phyloP scores from a whole-genome alignment of 257 asterid genomes.

The Jacaranda copaia region DNA sequence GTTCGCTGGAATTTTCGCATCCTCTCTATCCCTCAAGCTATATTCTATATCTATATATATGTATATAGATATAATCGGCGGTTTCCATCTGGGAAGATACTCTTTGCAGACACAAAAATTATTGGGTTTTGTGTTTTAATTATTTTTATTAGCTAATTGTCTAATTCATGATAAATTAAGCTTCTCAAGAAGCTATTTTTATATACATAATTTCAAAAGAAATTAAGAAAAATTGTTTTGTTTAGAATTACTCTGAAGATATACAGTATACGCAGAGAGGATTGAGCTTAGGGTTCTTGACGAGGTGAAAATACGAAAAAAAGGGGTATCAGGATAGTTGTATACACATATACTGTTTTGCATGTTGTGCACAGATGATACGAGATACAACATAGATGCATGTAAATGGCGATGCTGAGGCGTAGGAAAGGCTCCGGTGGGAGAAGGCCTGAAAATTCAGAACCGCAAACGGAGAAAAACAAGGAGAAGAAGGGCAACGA shows the following conservation, averaged over 20 bases:
- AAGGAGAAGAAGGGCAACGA: constrained; percentile 34
- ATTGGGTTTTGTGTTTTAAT: constrained; percentile 14
- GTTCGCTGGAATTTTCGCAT: constrained; percentile 8
- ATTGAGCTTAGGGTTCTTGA: constrained; percentile 11
- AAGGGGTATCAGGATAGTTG: not conserved
- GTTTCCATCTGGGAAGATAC: not conserved
- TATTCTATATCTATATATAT: not conserved
- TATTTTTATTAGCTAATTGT: not conserved
- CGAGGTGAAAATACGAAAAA: not conserved
- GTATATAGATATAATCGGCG: not conserved
- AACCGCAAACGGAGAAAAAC: constrained; percentile 32
- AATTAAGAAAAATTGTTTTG: not conserved
- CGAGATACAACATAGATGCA: not conserved
- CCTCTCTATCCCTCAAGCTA: not conserved
- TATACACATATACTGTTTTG: constrained; percentile 2
- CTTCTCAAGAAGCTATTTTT: not conserved
- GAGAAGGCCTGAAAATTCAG: constrained; percentile 37
- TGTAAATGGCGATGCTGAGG: constrained; percentile 39
- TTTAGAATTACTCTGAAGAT: too few species aligned
- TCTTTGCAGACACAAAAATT: not conserved
- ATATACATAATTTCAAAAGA: not conserved
- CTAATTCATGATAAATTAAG: constrained; percentile 11
- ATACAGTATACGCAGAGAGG: not conserved
- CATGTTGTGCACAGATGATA: constrained; percentile 33
- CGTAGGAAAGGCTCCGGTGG: constrained; percentile 49